These are phyloP conservation scores for Aspergillus sp. DNA, from an alignment of 2,329 filamentous ascomycete species.

Conservation along the genomic window DNA sequence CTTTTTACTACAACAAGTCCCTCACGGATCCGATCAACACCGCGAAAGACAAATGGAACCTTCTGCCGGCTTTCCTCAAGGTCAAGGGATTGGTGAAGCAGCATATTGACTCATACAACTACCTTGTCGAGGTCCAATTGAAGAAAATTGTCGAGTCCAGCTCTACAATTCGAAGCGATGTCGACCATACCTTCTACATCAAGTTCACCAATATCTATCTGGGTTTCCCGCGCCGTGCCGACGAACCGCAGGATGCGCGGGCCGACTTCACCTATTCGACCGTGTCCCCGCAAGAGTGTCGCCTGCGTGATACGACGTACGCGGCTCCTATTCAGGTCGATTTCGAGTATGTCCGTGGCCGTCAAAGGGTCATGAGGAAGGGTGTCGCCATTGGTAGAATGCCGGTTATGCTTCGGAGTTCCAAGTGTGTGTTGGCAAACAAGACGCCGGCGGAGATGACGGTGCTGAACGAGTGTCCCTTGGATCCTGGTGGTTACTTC, in stretches of 20 bases:
- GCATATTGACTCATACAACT: constrained; percentile 98
- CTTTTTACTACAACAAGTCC: constrained; percentile 69
- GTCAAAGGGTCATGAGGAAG: constrained; percentile 71
- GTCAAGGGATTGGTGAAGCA: constrained; percentile 97
- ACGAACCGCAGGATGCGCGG: constrained; percentile 63
- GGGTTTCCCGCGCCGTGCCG: constrained; percentile 75
- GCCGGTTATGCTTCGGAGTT: constrained; percentile 96
- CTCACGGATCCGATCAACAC: constrained; percentile 71
- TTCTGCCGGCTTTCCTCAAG: constrained; percentile 95
- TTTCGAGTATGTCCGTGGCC: constrained; percentile 83
- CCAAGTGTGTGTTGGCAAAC: constrained; percentile 82
- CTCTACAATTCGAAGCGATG: constrained; percentile 83
- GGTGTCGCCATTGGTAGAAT: constrained; percentile 81
- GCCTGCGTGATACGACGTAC: constrained; percentile 96
- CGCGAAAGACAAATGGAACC: constrained; percentile 87
- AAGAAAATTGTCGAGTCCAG: constrained; percentile 96
- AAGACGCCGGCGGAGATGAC: constrained; percentile 89
- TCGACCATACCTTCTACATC: constrained; percentile 89
- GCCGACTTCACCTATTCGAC: constrained; percentile 48
- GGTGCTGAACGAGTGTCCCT: constrained; percentile 87
- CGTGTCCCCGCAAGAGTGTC: constrained; percentile 93
- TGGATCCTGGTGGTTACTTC: constrained; percentile 97
- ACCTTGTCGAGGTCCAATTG: constrained; percentile 93
- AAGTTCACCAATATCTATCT: constrained; percentile 92
- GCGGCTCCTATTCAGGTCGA: constrained; percentile 92